These are phyloP conservation scores for Ophiognomonia clavigignenti-juglandacearum DNA, from an alignment of 2,329 filamentous ascomycete species.

Conservation along the genomic window DNA sequence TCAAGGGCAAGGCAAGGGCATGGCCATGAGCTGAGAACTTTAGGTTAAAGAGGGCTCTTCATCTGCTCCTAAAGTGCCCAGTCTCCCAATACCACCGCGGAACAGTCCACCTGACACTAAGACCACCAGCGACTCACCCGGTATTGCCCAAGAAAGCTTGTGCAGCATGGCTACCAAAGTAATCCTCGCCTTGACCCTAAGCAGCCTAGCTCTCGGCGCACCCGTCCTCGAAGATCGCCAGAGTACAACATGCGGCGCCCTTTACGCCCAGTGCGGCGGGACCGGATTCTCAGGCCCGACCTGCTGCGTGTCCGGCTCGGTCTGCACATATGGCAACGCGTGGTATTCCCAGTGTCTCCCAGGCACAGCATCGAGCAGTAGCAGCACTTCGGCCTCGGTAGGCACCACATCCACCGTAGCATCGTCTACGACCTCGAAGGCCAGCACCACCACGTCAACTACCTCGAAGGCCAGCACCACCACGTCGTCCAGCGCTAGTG, in stretches of 20 bases:
- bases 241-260: no score
- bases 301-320: conserved; percentile 36
- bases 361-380: conserved; percentile 18
- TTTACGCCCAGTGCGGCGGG: conserved; percentile 42
- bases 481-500: conserved; percentile 17
- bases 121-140: neutral
- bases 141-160: neutral
- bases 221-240: conserved; percentile 22
- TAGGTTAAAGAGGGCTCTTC: neutral
- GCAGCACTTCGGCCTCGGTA: conserved; percentile 7
- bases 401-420: neutral
- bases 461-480: conserved; percentile 21
- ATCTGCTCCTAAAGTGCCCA: neutral
- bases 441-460: no score
- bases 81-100: no score
- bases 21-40: neutral
- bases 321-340: conserved; percentile 30
- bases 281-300: conserved; percentile 38
- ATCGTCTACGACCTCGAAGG: conserved; percentile 17
- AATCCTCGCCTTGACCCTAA: conserved; percentile 30
- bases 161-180: conserved; percentile 21
- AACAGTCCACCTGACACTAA: no score
- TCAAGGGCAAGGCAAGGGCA: neutral
- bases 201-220: conserved; percentile 32
- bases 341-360: conserved; percentile 35